Conservation (phyloP, 441 rosid species). For the Arabidopsis hybrid region DNA sequence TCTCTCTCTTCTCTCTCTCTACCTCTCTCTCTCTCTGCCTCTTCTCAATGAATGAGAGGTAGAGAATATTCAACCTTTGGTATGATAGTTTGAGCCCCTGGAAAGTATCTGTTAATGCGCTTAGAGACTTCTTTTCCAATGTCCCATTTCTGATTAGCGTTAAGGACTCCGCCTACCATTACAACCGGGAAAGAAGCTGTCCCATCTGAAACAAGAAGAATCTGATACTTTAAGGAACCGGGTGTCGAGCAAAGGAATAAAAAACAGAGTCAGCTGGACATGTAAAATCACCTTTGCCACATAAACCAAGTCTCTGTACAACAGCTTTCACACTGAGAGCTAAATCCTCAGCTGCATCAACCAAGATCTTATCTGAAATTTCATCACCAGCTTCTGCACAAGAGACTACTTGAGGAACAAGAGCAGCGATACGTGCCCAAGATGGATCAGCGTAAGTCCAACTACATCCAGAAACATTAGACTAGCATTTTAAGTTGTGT, state of each 20-base stretch:
- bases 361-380: slow-evolving; percentile 48
- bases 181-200: slow-evolving; percentile 47
- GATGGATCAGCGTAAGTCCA: slow-evolving; percentile 52
- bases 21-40: too few species aligned
- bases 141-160: slow-evolving; percentile 47
- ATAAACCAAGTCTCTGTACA: slow-evolving; percentile 49
- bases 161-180: slow-evolving; percentile 49
- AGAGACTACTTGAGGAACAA: slow-evolving; percentile 48
- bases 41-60: slow-evolving; percentile 8
- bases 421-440: slow-evolving; percentile 52
- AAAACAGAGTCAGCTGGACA: not conserved
- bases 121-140: slow-evolving; percentile 47
- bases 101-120: slow-evolving; percentile 33
- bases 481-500: not conserved
- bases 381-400: slow-evolving; percentile 53
- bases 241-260: not conserved
- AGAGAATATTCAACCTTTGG: slow-evolving; percentile 42
- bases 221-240: slow-evolving; percentile 8
- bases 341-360: slow-evolving; percentile 48
- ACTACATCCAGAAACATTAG: slow-evolving; percentile 37
- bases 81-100: slow-evolving; percentile 44
- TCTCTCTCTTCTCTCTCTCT: too few species aligned
- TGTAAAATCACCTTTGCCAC: slow-evolving; percentile 45
- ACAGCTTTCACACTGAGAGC: slow-evolving; percentile 51
- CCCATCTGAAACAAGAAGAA: slow-evolving; percentile 35